phyloP scores from a whole-genome alignment of 805 yeast genomes.

The Monosporozyma aerobia region DNA sequence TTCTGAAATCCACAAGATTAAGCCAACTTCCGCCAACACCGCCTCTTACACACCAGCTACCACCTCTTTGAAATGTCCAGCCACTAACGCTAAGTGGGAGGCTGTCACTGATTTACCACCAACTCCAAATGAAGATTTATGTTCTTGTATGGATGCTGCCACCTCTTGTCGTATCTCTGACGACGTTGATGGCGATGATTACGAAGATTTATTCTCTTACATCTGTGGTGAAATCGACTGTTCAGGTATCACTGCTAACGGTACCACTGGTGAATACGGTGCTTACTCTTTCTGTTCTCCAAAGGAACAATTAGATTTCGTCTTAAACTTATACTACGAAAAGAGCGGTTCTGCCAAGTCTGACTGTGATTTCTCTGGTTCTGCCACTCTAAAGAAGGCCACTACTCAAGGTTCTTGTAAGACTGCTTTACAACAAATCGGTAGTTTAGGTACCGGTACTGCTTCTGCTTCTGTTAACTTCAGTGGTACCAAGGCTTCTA shows the following conservation, averaged over 20 bases:
- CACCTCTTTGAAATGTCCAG: constrained; percentile 53
- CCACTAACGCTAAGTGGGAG: constrained; percentile 46
- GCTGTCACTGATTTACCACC: constrained; percentile 70
- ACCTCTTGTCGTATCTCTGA: constrained; percentile 52
- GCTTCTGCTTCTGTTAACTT: constrained; percentile 27
- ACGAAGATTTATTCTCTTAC: constrained; percentile 46
- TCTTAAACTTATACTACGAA: constrained; percentile 55
- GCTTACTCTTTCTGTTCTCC: constrained; percentile 62
- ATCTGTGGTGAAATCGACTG: constrained; percentile 54
- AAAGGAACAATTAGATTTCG: constrained; percentile 56
- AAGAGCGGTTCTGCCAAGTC: constrained; percentile 34
- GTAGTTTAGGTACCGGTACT: constrained; percentile 57
- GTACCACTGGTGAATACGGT: constrained; percentile 61
- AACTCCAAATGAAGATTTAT: constrained; percentile 56
- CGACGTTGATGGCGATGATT: constrained; percentile 46
- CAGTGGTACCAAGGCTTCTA: constrained; percentile 24
- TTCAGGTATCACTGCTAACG: constrained; percentile 52
- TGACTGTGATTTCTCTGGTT: constrained; percentile 64
- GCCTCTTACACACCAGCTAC: constrained; percentile 34
- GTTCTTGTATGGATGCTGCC: constrained; percentile 53
- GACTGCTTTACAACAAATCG: constrained; percentile 54
- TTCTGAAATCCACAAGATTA: constrained; percentile 43
- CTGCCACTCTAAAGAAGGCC: constrained; percentile 45
- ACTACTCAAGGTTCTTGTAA: constrained; percentile 47
- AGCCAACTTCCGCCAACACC: constrained; percentile 43